Base-by-base conservation (phyloP, 2,329 filamentous ascomycete species). In the Neofusicoccum sp. region DNA sequence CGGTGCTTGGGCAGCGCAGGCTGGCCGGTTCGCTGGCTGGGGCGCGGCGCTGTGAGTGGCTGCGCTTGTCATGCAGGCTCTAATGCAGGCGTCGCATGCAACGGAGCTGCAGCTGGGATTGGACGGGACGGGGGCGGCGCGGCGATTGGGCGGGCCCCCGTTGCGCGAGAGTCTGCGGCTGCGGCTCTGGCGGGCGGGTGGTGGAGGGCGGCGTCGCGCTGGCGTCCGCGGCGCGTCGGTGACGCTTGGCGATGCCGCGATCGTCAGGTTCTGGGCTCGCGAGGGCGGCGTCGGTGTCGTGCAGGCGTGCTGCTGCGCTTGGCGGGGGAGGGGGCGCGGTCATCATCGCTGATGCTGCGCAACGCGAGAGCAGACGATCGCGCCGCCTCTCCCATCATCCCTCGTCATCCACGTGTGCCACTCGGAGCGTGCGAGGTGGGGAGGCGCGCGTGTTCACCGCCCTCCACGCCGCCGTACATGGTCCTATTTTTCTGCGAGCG, bases 41-140 rank as follows among this genome's bases (percentile, higher is more conserved):
- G 9, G 39, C 34, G 50, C 50, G n/a, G 45, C 45, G 37, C 28
- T 22, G 45, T 54, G 47, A 62, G 60, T 62, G 60, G 60, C 49
- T 62, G 60, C 60, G 48, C 60, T 62, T 56, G 60, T 54, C 60
- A 52, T 62, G 60, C 60, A 62, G 28, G 60, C 28, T 43, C 58
- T 54, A 52, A 62, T 62, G 60, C 60, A 62, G 39, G 47, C 54
- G 34, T 58, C 41, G 54, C 54, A 45, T 58, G 54, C 49, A 62
- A 54, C 39, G 14, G 37, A 56, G 48, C 60, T 52, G 60, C 60
- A 62, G 41, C 48, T 50, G 4, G 49, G 49, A 52, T 62, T 52
- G 60, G 60, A 34, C 47, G 58, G 48, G 47, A 8, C 54, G 39
- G 54, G 8, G 39, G 39, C 6, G 54, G 39, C 54, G 54, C 28